Conservation (phyloP, 2,329 filamentous ascomycete genomes). For the Fusarium begoniae region DNA sequence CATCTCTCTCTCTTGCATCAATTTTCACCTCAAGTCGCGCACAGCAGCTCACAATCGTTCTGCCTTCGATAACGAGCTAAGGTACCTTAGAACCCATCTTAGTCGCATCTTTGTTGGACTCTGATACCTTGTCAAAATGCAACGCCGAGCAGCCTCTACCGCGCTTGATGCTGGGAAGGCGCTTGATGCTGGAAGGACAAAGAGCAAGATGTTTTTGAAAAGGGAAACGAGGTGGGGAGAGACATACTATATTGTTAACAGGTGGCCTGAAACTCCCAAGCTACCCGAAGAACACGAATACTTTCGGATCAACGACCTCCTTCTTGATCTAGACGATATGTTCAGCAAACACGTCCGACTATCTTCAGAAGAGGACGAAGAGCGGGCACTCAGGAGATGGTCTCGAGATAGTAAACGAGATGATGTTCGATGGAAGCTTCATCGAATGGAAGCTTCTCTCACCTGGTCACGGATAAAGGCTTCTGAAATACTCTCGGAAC, state of each 20-base stretch:
- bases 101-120: background rate
- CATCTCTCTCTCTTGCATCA: background rate
- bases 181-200: background rate
- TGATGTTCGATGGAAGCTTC: constrained; percentile 41
- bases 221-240: constrained; percentile 27
- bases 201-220: constrained; percentile 40
- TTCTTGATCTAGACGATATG: constrained; percentile 64
- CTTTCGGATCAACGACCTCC: constrained; percentile 53
- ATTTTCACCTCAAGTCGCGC: background rate
- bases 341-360: constrained; percentile 55
- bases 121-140: constrained; percentile 24
- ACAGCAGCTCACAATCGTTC: background rate
- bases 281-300: constrained; percentile 38
- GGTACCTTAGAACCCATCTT: background rate
- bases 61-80: background rate
- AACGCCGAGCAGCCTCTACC: constrained; percentile 9
- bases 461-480: constrained; percentile 39
- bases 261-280: constrained; percentile 10
- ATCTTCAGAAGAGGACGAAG: constrained; percentile 50
- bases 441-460: constrained; percentile 44
- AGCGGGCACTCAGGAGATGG: constrained; percentile 45
- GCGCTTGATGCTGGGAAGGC: background rate
- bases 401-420: constrained; percentile 30
- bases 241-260: constrained; percentile 44
- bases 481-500: constrained; percentile 37